Base-by-base conservation (phyloP, 2,329 filamentous ascomycete species). In the Calonectria pseudoreteaudii region DNA sequence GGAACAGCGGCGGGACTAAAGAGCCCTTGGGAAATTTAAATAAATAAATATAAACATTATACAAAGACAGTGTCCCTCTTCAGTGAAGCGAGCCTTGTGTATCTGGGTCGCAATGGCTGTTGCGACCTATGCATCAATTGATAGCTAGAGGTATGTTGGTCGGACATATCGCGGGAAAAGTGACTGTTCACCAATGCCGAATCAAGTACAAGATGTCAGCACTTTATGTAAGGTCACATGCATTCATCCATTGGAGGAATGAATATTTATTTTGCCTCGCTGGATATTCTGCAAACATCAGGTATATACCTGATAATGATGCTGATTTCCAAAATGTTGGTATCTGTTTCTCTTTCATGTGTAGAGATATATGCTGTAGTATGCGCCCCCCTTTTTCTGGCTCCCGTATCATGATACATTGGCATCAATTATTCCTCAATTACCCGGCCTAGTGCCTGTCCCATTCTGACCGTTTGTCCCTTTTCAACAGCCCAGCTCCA, bases 401-500 rank as follows among this genome's bases (percentile, higher is more conserved):
- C 38, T 66, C 72, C 64, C 23, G 64, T 73, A 66, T 78, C 66
- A 72, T 60, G 34, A n/a, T 52, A 49, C 38, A 31, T 38, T 30
- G n/a, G 13, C 44, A 72, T 41, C 28, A 41, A 69, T 62, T 80
- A 85, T 75, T 86, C 84, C 52, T 91, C 90, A 41, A 91, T 88
- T 14, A 98, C 93, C 81, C 90, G 92, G 1, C 96, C 97, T 73
- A 99, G 84, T 10, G 94, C 92, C 86, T 99, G 90, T 4, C 97
- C 97, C 86, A 98, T 94, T 87, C 95, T 95, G 74, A 99, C 91
- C 80, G 89, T 94, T 87, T 96, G 94, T 0, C 96, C 97, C 85
- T 95, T 95, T 82, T 96, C 91, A 64, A 98, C 93, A 34, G 89
- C 90, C 96, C 97, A 99, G 74, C 89, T 91, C 91, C 95, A 98